Conservation (phyloP, 257 asterid genomes). For the Primulina tabacum region DNA sequence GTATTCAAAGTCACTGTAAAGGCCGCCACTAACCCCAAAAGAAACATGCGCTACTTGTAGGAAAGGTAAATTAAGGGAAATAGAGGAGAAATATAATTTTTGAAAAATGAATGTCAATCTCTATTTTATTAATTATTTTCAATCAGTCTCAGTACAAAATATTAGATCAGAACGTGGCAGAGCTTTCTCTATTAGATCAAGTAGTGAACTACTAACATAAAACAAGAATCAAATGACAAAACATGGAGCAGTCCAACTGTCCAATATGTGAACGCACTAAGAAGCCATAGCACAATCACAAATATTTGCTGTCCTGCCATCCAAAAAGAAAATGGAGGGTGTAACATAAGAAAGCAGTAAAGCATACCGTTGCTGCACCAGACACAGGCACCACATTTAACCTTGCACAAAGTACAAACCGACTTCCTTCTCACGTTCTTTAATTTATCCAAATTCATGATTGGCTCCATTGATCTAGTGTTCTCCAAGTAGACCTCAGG, state of each 20-base stretch:
- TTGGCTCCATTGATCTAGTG: constrained; percentile 80
- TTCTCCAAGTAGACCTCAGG: constrained; percentile 89
- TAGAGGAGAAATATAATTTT: background rate
- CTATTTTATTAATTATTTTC: constrained; percentile 18
- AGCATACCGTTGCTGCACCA: constrained; percentile 98
- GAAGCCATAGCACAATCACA: constrained; percentile 21
- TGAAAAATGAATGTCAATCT: background rate
- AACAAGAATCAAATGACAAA: constrained; percentile 18
- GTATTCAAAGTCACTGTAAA: background rate
- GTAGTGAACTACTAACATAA: constrained; percentile 17
- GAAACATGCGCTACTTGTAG: background rate
- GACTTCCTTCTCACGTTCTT: constrained; percentile 69
- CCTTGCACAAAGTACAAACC: constrained; percentile 91
- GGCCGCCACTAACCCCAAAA: background rate
- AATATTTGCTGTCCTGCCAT: constrained; percentile 30
- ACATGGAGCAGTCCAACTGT: constrained; percentile 12
- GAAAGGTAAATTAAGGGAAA: background rate
- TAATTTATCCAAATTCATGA: constrained; percentile 61
- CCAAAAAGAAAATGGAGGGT: constrained; percentile 36
- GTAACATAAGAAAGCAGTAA: constrained; percentile 46
- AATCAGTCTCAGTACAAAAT: constrained; percentile 10
- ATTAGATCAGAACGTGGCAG: background rate
- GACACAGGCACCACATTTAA: constrained; percentile 89
- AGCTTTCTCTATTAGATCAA: background rate
- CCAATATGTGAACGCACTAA: constrained; percentile 21